Percentiles rank a stretch among this genome's conserved stretches.
phyloP scores from a whole-genome alignment of 805 yeast genomes.

The Candida sonorensis region DNA sequence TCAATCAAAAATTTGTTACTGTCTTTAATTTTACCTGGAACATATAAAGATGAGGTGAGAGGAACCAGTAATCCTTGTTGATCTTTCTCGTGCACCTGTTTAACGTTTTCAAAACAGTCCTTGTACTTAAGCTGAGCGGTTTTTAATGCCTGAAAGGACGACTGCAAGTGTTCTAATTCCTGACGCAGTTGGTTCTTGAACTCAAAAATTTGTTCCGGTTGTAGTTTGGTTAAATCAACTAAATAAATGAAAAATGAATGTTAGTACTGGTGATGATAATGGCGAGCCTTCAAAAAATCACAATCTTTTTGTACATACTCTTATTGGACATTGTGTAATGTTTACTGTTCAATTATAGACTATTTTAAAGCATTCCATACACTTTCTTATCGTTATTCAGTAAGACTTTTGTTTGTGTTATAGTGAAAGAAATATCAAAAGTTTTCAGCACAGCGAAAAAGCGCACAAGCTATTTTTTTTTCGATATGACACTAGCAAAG shows the following conservation, averaged over 20 bases:
- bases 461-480: too few relatives aligned
- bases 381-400: too few relatives aligned
- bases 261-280: too few relatives aligned
- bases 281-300: too few relatives aligned
- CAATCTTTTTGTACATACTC: too few relatives aligned
- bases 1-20: conserved; percentile 76
- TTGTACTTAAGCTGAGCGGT: conserved; percentile 76
- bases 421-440: too few relatives aligned
- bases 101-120: conserved; percentile 73
- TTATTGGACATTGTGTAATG: conserved; percentile 1
- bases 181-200: conserved; percentile 77
- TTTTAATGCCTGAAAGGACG: conserved; percentile 75
- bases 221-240: conserved; percentile 62
- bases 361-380: too few relatives aligned
- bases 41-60: conserved; percentile 78
- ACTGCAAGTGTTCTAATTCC: conserved; percentile 80
- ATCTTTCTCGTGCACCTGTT: conserved; percentile 35
- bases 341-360: too few relatives aligned
- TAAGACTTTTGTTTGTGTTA: too few relatives aligned
- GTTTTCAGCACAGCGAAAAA: too few relatives aligned
- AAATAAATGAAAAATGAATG: not conserved
- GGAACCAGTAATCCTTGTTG: conserved; percentile 68
- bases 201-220: conserved; percentile 78
- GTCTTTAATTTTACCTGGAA: conserved; percentile 73
- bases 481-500: too few relatives aligned